Conservation (phyloP, 2,329 filamentous ascomycete genomes). For the Fusarium sp. region DNA sequence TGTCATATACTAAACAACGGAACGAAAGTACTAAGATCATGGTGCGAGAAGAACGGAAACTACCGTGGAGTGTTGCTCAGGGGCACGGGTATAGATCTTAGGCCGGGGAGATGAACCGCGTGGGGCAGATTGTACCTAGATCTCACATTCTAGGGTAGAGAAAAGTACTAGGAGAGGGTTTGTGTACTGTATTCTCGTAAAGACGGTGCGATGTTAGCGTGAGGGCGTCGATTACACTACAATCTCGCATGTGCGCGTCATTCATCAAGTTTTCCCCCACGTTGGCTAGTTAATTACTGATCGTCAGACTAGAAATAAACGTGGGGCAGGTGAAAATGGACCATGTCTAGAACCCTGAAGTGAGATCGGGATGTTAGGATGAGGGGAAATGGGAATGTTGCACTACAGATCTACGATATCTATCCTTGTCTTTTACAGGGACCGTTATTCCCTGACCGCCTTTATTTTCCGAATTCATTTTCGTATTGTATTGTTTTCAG, state of each 20-base stretch:
- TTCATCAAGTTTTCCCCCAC: constrained; percentile 22
- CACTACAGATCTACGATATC: constrained; percentile 15
- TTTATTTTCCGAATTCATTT: not conserved
- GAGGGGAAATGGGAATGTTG: constrained; percentile 11
- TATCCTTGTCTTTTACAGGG: not conserved
- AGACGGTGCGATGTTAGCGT: constrained; percentile 9
- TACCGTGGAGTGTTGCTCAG: not conserved
- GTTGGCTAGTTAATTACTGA: not conserved
- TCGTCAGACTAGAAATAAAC: not conserved
- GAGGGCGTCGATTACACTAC: constrained; percentile 34
- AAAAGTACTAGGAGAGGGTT: not conserved
- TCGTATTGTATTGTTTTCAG: not conserved
- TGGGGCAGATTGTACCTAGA: constrained; percentile 37
- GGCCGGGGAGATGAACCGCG: constrained; percentile 5
- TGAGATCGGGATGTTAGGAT: not conserved
- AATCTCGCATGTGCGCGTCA: constrained; percentile 42
- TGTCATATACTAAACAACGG: constrained; percentile 34
- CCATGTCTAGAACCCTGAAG: constrained; percentile 6
- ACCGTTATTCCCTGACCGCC: constrained; percentile 1
- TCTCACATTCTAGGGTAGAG: not conserved
- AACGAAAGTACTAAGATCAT: not conserved
- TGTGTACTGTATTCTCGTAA: constrained; percentile 28
- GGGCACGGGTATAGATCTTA: constrained; percentile 25
- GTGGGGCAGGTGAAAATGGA: not conserved
- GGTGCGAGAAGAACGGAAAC: not conserved